Conservation (phyloP, 352 stramenopile genomes). For the Globisporangium canariense region DNA sequence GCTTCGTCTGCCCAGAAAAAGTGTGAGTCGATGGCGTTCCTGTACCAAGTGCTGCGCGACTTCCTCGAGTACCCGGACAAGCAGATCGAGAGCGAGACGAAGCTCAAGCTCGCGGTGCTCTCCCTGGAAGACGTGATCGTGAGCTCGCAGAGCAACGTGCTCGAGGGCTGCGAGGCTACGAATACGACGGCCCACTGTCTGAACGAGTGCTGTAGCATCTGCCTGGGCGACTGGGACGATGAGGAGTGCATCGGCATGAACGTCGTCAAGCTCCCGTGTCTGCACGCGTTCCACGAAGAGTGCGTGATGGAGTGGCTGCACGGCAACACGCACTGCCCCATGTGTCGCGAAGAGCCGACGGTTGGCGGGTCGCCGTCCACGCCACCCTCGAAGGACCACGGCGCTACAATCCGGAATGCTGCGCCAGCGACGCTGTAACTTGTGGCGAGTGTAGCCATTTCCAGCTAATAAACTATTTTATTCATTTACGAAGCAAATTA, state of each 20-base stretch:
- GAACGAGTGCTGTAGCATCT: slow-evolving; percentile 85
- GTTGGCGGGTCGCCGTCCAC: slow-evolving; percentile 15
- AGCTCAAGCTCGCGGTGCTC: slow-evolving; percentile 77
- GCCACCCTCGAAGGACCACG: slow-evolving; percentile 4
- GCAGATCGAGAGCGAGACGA: slow-evolving; percentile 83
- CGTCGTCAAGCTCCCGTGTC: slow-evolving; percentile 79
- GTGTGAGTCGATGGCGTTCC: slow-evolving; percentile 39
- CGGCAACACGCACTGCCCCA: slow-evolving; percentile 76
- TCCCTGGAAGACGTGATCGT: slow-evolving; percentile 84
- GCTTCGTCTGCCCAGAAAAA: slow-evolving; percentile 16
- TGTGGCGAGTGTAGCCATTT: neutral
- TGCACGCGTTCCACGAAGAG: slow-evolving; percentile 85
- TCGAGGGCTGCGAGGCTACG: slow-evolving; percentile 19
- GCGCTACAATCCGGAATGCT: neutral
- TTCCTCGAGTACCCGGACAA: slow-evolving; percentile 85
- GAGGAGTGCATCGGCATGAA: slow-evolving; percentile 79
- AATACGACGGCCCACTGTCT: slow-evolving; percentile 28
- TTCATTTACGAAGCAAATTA: neutral
- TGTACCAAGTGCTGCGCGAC: slow-evolving; percentile 76
- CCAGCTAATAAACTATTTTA: neutral
- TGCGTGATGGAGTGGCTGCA: slow-evolving; percentile 86
- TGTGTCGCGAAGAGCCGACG: slow-evolving; percentile 79
- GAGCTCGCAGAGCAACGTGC: slow-evolving; percentile 59
- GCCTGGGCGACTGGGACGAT: slow-evolving; percentile 77
- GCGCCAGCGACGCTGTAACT: neutral